A percentile compares a stretch with the other conserved stretches of the same genome.
Evolutionary conservation across 768 basidiomycete species (phyloP).

Genomic region (Phylloporus scabripes): DNA sequence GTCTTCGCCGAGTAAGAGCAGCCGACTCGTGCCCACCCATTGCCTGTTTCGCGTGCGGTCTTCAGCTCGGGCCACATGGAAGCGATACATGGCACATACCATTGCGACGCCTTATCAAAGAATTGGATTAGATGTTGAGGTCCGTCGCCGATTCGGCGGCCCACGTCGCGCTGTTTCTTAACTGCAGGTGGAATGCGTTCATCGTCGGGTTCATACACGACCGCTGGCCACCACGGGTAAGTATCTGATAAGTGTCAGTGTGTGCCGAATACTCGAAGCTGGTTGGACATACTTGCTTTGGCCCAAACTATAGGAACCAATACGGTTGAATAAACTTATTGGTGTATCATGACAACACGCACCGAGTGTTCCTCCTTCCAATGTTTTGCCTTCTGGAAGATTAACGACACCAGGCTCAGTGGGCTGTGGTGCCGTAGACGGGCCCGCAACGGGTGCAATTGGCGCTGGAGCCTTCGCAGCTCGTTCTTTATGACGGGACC

Average conservation of each 20-base stretch:
- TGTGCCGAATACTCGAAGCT: not conserved
- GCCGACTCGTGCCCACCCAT: constrained; percentile 49
- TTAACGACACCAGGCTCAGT: constrained; percentile 30
- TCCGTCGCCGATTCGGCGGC: constrained; percentile 35
- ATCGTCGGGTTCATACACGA: constrained; percentile 62
- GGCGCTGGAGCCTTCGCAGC: not conserved
- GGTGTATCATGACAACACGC: constrained; percentile 14
- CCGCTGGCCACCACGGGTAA: constrained; percentile 87
- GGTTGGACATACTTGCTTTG: constrained; percentile 51
- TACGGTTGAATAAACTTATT: not conserved
- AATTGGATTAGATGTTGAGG: constrained; percentile 69
- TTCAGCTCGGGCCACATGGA: not conserved
- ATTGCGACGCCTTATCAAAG: constrained; percentile 62
- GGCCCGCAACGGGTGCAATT: constrained; percentile 6
- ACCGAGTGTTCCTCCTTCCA: constrained; percentile 66
- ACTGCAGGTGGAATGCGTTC: constrained; percentile 44
- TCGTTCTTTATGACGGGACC: constrained; percentile 5
- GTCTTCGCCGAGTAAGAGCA: constrained; percentile 67
- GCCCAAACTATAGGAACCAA: constrained; percentile 63
- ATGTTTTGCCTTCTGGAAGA: constrained; percentile 31
- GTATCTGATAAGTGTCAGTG: constrained; percentile 42
- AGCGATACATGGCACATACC: constrained; percentile 36
- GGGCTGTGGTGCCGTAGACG: constrained; percentile 6
- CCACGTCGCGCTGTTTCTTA: constrained; percentile 25
- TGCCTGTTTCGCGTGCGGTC: constrained; percentile 41